These are phyloP conservation scores for Trichoderma virens DNA, from an alignment of 495 filamentous ascomycete species.

Conservation along the genomic window DNA sequence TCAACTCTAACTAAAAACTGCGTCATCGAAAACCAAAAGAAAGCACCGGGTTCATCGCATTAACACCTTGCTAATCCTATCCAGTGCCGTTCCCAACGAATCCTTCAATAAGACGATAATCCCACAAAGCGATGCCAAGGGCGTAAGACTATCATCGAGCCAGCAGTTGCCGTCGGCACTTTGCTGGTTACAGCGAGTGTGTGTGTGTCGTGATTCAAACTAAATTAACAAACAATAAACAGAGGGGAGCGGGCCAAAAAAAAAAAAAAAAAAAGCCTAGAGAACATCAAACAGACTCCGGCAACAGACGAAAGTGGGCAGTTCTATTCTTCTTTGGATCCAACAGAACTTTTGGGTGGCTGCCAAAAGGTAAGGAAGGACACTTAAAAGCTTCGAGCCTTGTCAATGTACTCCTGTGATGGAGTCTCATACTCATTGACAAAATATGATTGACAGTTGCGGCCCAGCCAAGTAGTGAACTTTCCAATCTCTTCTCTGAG, in stretches of 20 bases:
- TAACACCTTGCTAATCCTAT: conserved; percentile 5
- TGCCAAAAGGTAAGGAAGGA: not conserved
- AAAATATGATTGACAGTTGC: conserved; percentile 68
- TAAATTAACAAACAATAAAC: too few relatives aligned
- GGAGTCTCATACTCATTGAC: conserved; percentile 64
- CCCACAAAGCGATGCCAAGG: not conserved
- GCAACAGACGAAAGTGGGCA: too few relatives aligned
- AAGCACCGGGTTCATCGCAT: not conserved
- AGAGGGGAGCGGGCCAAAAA: too few relatives aligned
- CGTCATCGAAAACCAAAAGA: not conserved
- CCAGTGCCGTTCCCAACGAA: not conserved
- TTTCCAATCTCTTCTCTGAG: conserved; percentile 80
- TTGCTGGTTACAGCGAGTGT: too few relatives aligned
- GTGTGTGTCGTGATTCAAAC: too few relatives aligned
- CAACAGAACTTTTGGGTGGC: too few relatives aligned
- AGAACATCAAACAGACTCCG: too few relatives aligned
- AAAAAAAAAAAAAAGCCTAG: too few relatives aligned
- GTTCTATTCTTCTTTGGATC: too few relatives aligned
- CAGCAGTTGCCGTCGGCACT: not conserved
- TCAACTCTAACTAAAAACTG: not conserved
- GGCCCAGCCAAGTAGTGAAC: conserved; percentile 72
- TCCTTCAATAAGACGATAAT: not conserved
- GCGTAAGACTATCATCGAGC: not conserved
- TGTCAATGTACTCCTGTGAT: conserved; percentile 40
- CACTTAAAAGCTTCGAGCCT: conserved; percentile 6